Base-by-base conservation (phyloP, 2,329 filamentous ascomycete genomes). In the Aspergillus candidus region DNA sequence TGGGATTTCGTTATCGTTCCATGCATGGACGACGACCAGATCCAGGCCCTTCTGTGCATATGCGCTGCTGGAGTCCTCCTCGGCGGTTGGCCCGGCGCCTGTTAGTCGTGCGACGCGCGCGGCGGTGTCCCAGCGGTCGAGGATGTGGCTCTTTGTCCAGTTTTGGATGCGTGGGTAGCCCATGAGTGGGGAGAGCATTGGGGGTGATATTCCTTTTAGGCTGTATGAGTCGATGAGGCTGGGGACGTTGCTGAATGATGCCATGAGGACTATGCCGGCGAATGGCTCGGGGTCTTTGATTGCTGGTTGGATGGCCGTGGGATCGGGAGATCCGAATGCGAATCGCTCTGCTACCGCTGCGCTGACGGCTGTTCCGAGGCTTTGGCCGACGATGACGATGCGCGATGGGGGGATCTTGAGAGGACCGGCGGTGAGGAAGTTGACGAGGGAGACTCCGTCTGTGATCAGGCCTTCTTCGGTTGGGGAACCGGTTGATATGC, bases 381-480 rank as follows among this genome's bases (percentile, higher is more conserved):
- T 93, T 57, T 96, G 90, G 13, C 90, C 91, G 3, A 94, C 71
- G 22, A 96, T 73, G 3, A 91, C 80, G 50, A 95, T 93, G 18
- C 82, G 82, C 32, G 78, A 75, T 0, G 88, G 70, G 0, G 85
- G 74, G 13, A 96, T 75, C 0, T 77, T 69, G 32, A 88, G 73
- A 8, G 86, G 80, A 71, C 56, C 51, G 8, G 68, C 65, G 3
- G 68, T 72, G 11, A 73, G 57, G 38, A 86, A 94, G 48, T 88
- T 76, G 3, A 94, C 73, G 3, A 88, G 70, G 0, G 88, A 75
- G 3, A 84, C 73, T 12, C 83, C 88, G 61, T 97, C 91, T 4
- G 78, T 79, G 43, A 94, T 86, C 6, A 97, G 70, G 0, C 91
- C 91, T 31, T 77, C 70, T 68, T 97, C 91, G 0, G 82, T 84